A percentile compares a stretch with the other conserved stretches of the same genome.
Evolutionary conservation across 495 filamentous ascomycete genomes (phyloP).

Genomic region (Hyaloscypha variabilis): DNA sequence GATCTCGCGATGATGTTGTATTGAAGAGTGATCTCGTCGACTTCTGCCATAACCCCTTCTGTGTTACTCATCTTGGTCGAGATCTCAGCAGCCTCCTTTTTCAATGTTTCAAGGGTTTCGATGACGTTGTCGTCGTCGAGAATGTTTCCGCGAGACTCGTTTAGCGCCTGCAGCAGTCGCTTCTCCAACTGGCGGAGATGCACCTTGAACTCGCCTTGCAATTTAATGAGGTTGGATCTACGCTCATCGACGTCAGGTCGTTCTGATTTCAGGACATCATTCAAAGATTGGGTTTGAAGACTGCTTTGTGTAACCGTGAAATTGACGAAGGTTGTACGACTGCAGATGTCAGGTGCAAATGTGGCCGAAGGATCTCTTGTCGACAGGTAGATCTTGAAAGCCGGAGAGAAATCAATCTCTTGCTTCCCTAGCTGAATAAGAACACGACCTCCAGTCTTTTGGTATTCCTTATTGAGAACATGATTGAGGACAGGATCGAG

Average conservation of each 20-base stretch:
- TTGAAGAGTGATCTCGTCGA: slow-evolving; percentile 89
- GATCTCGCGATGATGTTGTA: slow-evolving; percentile 91
- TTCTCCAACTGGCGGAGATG: slow-evolving; percentile 97
- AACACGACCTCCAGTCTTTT: slow-evolving; percentile 98
- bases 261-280: slow-evolving; percentile 95
- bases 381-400: slow-evolving; percentile 94
- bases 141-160: slow-evolving; percentile 97
- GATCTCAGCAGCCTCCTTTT: slow-evolving; percentile 95
- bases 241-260: slow-evolving; percentile 97
- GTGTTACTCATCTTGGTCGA: slow-evolving; percentile 95
- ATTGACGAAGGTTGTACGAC: slow-evolving; percentile 97
- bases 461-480: slow-evolving; percentile 99
- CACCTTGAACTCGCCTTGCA: slow-evolving; percentile 98
- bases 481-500: slow-evolving; percentile 97
- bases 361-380: slow-evolving; percentile 94
- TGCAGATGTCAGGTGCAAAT: slow-evolving; percentile 98
- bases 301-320: slow-evolving; percentile 99
- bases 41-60: slow-evolving; percentile 96
- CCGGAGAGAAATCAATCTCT: slow-evolving; percentile 98
- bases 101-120: slow-evolving; percentile 95
- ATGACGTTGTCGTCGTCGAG: slow-evolving; percentile 98
- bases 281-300: slow-evolving; percentile 95
- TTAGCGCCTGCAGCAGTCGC: slow-evolving; percentile 88
- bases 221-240: slow-evolving; percentile 93
- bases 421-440: slow-evolving; percentile 98